Percentiles rank a stretch among this genome's conserved stretches.
Evolutionary conservation across 2,329 filamentous ascomycete genomes (phyloP).

Genomic region (Phaeosphaeriaceae sp.): DNA sequence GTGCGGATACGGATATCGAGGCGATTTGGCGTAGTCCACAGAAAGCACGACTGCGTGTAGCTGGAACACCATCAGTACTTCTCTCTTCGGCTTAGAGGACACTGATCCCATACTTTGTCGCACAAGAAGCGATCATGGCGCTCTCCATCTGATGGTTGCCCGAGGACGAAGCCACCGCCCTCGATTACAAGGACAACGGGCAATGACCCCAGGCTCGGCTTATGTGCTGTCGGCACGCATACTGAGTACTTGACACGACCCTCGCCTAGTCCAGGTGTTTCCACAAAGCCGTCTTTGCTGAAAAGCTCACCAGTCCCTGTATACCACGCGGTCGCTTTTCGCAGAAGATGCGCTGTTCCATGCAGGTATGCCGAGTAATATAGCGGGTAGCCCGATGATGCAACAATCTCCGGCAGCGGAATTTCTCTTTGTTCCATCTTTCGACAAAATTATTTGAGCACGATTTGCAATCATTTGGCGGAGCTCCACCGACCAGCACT

Average conservation of each 20-base stretch:
- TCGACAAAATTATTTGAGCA: background rate
- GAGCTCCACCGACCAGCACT: background rate
- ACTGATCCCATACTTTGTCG: background rate
- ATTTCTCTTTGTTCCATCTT: background rate
- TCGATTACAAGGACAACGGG: background rate
- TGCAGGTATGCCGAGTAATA: background rate
- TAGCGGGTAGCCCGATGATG: background rate
- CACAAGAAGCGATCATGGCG: background rate
- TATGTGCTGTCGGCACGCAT: background rate
- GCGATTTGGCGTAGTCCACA: conserved; percentile 1
- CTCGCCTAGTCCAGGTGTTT: background rate
- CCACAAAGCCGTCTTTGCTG: background rate
- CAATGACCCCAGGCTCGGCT: background rate
- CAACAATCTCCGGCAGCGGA: background rate
- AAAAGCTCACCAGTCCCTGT: background rate
- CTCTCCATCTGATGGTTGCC: background rate
- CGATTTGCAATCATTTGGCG: background rate
- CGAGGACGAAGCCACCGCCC: background rate
- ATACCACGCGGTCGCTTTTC: background rate
- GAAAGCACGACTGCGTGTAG: background rate
- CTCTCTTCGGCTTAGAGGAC: no score
- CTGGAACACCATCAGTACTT: background rate
- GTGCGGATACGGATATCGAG: background rate
- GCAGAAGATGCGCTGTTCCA: background rate
- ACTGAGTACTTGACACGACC: background rate